Evolutionary conservation across 2,329 filamentous ascomycete species (phyloP).

Genomic region (Phoma sp.): DNA sequence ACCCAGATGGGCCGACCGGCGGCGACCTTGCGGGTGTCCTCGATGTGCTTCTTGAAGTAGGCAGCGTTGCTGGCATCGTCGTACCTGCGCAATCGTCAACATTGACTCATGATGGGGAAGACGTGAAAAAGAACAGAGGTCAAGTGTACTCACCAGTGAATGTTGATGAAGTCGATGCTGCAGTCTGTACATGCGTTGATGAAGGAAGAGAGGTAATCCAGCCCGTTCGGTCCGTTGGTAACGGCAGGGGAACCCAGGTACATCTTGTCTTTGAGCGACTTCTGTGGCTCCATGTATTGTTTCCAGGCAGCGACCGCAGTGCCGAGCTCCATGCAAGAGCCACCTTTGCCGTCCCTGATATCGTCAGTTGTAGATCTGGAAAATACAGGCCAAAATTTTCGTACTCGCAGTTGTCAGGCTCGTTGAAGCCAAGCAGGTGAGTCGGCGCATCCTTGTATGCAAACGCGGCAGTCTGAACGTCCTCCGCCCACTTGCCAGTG

Average conservation of each 20-base stretch:
- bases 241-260: constrained; percentile 42
- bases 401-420: constrained; percentile 43
- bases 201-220: constrained; percentile 37
- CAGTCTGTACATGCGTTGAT: constrained; percentile 36
- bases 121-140: no score
- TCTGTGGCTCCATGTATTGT: constrained; percentile 28
- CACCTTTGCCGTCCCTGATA: constrained; percentile 20
- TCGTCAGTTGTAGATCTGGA: background rate
- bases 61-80: constrained; percentile 26
- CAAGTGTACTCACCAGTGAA: constrained; percentile 37
- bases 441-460: constrained; percentile 13
- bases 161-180: constrained; percentile 42
- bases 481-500: constrained; percentile 25
- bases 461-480: constrained; percentile 19
- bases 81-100: constrained; percentile 25
- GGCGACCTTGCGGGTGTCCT: constrained; percentile 49
- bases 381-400: background rate
- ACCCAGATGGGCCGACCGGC: constrained; percentile 56
- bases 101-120: background rate
- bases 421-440: constrained; percentile 42
- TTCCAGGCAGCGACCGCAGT: constrained; percentile 24
- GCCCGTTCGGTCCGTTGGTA: constrained; percentile 35
- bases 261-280: constrained; percentile 22
- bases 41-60: constrained; percentile 47
- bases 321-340: constrained; percentile 31